Conservation (phyloP, 2,329 filamentous ascomycete species). For the Nannizziopsis barbatae region DNA sequence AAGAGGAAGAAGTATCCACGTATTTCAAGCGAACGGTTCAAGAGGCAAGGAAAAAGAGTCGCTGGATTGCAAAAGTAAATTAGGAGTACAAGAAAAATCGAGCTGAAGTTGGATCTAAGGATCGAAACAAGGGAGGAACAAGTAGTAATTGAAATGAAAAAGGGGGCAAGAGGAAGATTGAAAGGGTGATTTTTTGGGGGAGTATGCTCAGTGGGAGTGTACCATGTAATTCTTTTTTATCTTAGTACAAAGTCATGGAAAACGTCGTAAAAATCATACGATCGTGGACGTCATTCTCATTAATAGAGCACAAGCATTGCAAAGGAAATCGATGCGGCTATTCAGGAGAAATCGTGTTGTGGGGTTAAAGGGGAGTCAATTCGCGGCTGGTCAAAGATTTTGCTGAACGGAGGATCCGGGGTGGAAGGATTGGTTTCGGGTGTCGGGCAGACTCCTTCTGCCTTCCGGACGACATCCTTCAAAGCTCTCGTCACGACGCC, state of each 20-base stretch:
- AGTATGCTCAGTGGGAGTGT: background rate
- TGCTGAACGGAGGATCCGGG: constrained; percentile 38
- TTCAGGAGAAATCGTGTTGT: background rate
- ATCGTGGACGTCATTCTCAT: constrained; percentile 14
- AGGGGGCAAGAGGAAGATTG: background rate
- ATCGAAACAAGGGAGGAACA: background rate
- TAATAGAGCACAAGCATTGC: constrained; percentile 3
- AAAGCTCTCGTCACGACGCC: constrained; percentile 40
- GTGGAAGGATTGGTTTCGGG: constrained; percentile 20
- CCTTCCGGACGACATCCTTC: constrained; percentile 41
- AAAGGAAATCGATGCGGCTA: constrained; percentile 1
- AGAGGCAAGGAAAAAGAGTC: background rate
- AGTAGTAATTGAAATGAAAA: background rate
- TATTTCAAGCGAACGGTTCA: too few species aligned
- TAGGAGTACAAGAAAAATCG: constrained; percentile 1
- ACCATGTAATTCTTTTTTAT: background rate
- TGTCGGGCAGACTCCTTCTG: constrained; percentile 33
- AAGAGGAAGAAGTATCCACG: background rate
- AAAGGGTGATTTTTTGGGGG: background rate
- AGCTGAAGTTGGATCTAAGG: background rate
- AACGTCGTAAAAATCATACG: constrained; percentile 10
- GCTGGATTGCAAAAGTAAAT: background rate
- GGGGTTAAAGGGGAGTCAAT: background rate
- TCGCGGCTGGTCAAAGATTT: constrained; percentile 36
- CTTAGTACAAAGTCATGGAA: background rate